Base-by-base conservation (phyloP, 139 green algal genomes). In the Picochlorum costavermella region DNA sequence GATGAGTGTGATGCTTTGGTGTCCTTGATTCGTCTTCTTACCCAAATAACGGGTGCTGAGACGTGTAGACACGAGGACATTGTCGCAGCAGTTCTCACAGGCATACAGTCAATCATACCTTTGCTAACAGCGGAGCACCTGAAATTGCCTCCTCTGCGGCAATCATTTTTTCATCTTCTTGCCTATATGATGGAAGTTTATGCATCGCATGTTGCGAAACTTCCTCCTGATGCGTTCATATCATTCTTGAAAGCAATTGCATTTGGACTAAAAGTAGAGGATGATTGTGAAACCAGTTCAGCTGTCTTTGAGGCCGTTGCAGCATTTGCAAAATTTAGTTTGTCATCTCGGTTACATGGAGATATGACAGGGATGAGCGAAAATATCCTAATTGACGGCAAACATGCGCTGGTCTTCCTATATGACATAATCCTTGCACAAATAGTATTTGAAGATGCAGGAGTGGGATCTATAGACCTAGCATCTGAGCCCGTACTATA, bases 11-110 rank as follows among this genome's bases (percentile, higher is more conserved):
- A 90, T 60, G 67, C 68, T 28, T 62, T 96, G 30, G 55, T 78
- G 0, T 87, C 90, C 8, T 75, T 96, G 40, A 76, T 96, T 20
- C 69, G 74, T 69, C 78, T 96, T 58, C 75, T 96, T 16, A 85
- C 74, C 43, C 74, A 88, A 60, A 64, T 95, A 23, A 92, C 72
- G 1, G 75, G 89, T 29, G 58, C 25, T 29, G 50, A 73, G 25
- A 30, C 29, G 8, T 28, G 20, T 20, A 49, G 53, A 37, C 33
- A 36, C 6, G 55, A 53, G 14, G 61, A 82, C 60, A 63, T 82
- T 14, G 66, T 69, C 73, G 26, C 4, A 5, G 33, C 28, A 46
- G 82, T 92, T 31, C 79, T 92, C 50, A 28, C 79, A 14, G 88
- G 89, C 5, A 72, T 96, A 20, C 69, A 90, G 50, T 77, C 81